These are phyloP conservation scores for Clarireedia paspali DNA, from an alignment of 2,329 filamentous ascomycete species.

Conservation along the genomic window DNA sequence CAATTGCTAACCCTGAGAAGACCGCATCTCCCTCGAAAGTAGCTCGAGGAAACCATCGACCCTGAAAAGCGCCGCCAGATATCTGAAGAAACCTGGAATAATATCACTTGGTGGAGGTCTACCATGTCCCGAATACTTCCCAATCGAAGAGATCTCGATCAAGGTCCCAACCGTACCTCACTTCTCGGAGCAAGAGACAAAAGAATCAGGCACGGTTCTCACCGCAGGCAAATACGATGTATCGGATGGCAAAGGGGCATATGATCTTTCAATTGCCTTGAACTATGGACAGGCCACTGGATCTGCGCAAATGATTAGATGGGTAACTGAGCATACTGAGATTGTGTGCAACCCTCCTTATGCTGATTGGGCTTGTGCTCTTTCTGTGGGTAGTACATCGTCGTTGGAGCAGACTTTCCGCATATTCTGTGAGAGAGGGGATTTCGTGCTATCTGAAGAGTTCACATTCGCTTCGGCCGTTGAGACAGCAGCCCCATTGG, in stretches of 20 bases:
- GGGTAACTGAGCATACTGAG: slow-evolving; percentile 91
- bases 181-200: slow-evolving; percentile 63
- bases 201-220: slow-evolving; percentile 50
- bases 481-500: slow-evolving; percentile 56
- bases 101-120: slow-evolving; percentile 91
- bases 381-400: slow-evolving; percentile 81
- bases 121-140: slow-evolving; percentile 84
- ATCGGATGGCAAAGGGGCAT: slow-evolving; percentile 44
- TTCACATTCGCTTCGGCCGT: slow-evolving; percentile 77
- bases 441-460: slow-evolving; percentile 78
- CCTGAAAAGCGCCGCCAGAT: slow-evolving; percentile 76
- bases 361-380: slow-evolving; percentile 76
- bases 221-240: slow-evolving; percentile 80
- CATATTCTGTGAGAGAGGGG: slow-evolving; percentile 69
- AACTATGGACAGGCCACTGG: slow-evolving; percentile 91
- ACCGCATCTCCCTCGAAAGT: slow-evolving; percentile 56
- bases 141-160: slow-evolving; percentile 71
- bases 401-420: slow-evolving; percentile 77
- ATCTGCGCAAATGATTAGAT: slow-evolving; percentile 79
- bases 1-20: slow-evolving; percentile 12
- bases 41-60: slow-evolving; percentile 54
- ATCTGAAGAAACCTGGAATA: slow-evolving; percentile 69
- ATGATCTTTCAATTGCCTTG: slow-evolving; percentile 78
- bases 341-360: slow-evolving; percentile 83
- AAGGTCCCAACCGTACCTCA: slow-evolving; percentile 62